phyloP scores from a whole-genome alignment of 2,329 filamentous ascomycete genomes.

The Aspergillus piperis region DNA sequence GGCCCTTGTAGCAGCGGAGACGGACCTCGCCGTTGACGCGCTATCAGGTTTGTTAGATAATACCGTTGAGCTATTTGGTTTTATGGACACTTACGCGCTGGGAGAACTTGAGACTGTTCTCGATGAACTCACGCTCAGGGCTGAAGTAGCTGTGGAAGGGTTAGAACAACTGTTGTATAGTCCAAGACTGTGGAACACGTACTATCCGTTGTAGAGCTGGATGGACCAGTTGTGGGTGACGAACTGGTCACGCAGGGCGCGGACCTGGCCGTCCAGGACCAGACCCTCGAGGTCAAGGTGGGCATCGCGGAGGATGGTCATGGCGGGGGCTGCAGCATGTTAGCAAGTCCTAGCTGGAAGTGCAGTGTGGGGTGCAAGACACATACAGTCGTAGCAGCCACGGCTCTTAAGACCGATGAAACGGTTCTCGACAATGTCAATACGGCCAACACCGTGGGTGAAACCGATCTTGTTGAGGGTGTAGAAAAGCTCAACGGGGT shows the following conservation, averaged over 20 bases:
- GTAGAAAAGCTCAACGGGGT: conserved; percentile 71
- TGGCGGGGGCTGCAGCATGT: conserved; percentile 28
- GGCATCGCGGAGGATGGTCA: conserved; percentile 36
- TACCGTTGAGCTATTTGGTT: background rate
- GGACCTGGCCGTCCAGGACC: conserved; percentile 68
- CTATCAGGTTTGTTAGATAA: conserved; percentile 20
- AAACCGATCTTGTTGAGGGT: conserved; percentile 70
- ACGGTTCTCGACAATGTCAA: conserved; percentile 82
- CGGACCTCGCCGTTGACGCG: conserved; percentile 64
- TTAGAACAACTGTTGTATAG: conserved; percentile 3
- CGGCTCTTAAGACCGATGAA: conserved; percentile 79
- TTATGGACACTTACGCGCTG: conserved; percentile 48
- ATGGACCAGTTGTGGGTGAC: conserved; percentile 64
- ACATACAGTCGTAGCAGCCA: conserved; percentile 71
- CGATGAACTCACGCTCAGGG: conserved; percentile 70
- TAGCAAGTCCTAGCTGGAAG: background rate
- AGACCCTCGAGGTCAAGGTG: conserved; percentile 63
- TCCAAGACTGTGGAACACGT: background rate
- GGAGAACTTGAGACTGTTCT: conserved; percentile 62
- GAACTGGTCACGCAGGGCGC: conserved; percentile 70
- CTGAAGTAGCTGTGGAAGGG: conserved; percentile 58
- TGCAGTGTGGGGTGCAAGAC: conserved; percentile 1
- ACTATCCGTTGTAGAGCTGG: conserved; percentile 60
- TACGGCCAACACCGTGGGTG: conserved; percentile 72
- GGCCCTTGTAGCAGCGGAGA: conserved; percentile 68